Percentiles rank a stretch among this genome's conserved stretches.
Conservation (phyloP, 345 rosid species). For the Dipteronia dyeriana region DNA sequence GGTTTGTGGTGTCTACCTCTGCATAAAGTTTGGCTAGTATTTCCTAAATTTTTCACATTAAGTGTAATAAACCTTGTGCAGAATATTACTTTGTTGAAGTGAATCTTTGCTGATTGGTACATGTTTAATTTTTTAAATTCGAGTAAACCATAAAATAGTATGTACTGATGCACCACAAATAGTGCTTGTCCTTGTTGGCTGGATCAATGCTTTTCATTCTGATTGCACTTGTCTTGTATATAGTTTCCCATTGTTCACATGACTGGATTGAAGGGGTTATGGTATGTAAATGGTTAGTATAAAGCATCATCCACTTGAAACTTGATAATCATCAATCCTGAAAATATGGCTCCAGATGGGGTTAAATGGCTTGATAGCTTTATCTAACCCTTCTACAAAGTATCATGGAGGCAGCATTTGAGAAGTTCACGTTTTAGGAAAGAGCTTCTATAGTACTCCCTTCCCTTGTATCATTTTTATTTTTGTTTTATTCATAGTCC, state of each 20-base stretch:
- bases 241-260: background rate
- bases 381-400: background rate
- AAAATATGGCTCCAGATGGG: background rate
- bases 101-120: background rate
- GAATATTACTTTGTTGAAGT: background rate
- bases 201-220: background rate
- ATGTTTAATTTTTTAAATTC: background rate
- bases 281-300: background rate
- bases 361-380: background rate
- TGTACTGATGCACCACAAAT: background rate
- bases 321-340: background rate
- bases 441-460: background rate
- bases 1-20: conserved; percentile 49
- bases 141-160: background rate
- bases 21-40: conserved; percentile 12
- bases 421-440: background rate
- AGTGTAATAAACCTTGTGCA: background rate
- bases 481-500: conserved; percentile 17
- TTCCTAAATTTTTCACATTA: background rate
- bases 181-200: background rate
- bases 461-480: conserved; percentile 10
- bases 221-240: background rate
- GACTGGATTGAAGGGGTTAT: conserved; percentile 3
- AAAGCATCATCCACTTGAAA: background rate
- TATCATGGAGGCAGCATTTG: conserved; percentile 5